phyloP scores from a whole-genome alignment of 1,284 basidiomycete species.

The Apiotrichum gracile region DNA sequence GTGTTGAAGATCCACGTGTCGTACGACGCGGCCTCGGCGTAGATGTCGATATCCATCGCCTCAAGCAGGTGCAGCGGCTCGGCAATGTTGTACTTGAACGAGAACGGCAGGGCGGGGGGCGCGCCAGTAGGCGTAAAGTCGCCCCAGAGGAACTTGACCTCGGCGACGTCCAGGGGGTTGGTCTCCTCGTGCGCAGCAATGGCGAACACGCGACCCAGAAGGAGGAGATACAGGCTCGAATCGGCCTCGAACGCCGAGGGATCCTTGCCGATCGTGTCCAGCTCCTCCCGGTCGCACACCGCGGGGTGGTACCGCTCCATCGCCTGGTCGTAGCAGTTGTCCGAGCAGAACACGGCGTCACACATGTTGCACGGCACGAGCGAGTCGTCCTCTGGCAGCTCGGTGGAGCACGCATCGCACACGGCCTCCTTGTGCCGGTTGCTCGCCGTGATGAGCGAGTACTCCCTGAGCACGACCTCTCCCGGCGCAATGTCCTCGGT shows the following conservation, averaged over 20 bases:
- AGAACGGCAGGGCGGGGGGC: conserved; percentile 6
- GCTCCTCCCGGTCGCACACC: conserved; percentile 8
- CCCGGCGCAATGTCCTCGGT: conserved; percentile 14
- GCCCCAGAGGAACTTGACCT: conserved; percentile 17
- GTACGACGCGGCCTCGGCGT: conserved; percentile 2
- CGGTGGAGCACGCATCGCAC: conserved; percentile 13
- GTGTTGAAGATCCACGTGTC: conserved; percentile 15
- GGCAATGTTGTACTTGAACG: conserved; percentile 15
- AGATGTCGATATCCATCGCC: conserved; percentile 15
- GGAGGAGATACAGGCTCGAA: conserved; percentile 8
- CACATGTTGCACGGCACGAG: conserved; percentile 9
- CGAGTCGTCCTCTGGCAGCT: conserved; percentile 4
- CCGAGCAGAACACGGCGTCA: conserved; percentile 12
- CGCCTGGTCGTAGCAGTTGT: conserved; percentile 6
- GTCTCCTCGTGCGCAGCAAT: conserved; percentile 5
- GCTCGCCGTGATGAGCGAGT: conserved; percentile 13
- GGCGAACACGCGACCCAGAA: conserved; percentile 13
- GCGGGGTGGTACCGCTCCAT: conserved; percentile 15
- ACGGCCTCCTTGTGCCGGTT: conserved; percentile 10
- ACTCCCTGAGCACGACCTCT: conserved; percentile 12
- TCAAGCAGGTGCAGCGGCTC: conserved; percentile 12
- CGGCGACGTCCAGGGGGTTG: conserved; percentile 12
- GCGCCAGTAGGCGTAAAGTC: conserved; percentile 4
- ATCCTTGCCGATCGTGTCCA: conserved; percentile 15
- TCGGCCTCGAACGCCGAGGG: conserved; percentile 8